Base-by-base conservation (phyloP, 208 protist species). In the Crithidia acanthocephali region DNA sequence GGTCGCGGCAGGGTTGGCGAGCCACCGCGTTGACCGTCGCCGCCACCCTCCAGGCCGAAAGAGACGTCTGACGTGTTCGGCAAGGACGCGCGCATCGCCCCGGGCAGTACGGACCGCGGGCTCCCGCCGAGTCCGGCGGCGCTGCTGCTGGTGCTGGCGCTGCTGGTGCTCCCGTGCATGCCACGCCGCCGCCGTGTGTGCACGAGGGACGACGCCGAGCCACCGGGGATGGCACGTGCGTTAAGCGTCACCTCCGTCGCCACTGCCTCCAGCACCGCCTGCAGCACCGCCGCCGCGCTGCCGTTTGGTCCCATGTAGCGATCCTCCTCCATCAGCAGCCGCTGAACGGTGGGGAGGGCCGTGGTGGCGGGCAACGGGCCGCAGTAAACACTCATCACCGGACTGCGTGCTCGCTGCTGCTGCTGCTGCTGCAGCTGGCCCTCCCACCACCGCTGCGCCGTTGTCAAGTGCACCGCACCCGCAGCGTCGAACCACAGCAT, bases 331-430 rank as follows among this genome's bases (percentile, higher is more conserved):
- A 85, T 63, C 23, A 85, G 45, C 13, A 85, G 48, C 2, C 80
- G 75, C 70, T 88, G 69, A n/a, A 81, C 59, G 0, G 73, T 76
- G 18, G 76, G 72, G 30, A 88, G 71, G 50, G 68, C 79, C 28
- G 80, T 78, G 47, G 83, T 80, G 59, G 71, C 53, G 6, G 76
- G 83, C 50, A 84, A 66, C 0, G 77, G 76, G 25, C 74, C 70
- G 53, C 70, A 76, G 73, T 62, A 56, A 6, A 73, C 62, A 40
- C 56, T 25, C 32, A 45, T 23, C 3, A 13, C 7, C 15, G 25
- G 40, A 1, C 15, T 32, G 7, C 32, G 30, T 3, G 23, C 2
- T 1, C 20, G 58, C 45, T 22, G 47, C n/a, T 28, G 47, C 35
- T 70, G 63, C 62, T 56, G 58, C 22, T 42, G 66, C 11, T 52